Conservation (phyloP, 2,329 filamentous ascomycete species). For the Diaporthe australafricana region DNA sequence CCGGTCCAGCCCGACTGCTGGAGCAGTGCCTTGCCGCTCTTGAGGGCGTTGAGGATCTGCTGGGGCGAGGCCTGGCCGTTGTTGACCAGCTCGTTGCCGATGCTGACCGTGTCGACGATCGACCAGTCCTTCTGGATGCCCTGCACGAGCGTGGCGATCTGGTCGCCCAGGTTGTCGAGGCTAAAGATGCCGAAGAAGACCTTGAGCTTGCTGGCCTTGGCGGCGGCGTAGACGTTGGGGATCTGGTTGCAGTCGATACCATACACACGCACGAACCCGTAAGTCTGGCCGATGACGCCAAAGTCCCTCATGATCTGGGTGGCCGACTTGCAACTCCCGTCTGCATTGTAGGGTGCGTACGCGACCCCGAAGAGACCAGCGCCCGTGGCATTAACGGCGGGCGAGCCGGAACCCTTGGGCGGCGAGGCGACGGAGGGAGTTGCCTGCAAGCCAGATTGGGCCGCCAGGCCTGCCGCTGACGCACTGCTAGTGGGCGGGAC, state of each 20-base stretch:
- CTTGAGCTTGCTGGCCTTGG: constrained; percentile 72
- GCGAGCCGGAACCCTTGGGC: not conserved
- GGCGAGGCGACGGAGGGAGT: not conserved
- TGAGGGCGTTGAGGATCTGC: constrained; percentile 69
- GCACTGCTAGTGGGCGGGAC: constrained; percentile 40
- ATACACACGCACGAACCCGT: constrained; percentile 79
- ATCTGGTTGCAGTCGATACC: constrained; percentile 84
- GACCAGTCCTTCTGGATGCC: constrained; percentile 75
- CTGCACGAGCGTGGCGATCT: constrained; percentile 70
- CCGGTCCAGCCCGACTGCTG: constrained; percentile 74
- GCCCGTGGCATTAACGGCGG: constrained; percentile 29
- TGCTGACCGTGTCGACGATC: constrained; percentile 75
- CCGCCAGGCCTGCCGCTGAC: not conserved
- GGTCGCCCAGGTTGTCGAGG: constrained; percentile 64
- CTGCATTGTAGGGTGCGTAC: constrained; percentile 61
- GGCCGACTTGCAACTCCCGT: constrained; percentile 74
- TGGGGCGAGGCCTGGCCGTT: constrained; percentile 63
- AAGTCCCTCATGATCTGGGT: constrained; percentile 75
- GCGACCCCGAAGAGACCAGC: constrained; percentile 54
- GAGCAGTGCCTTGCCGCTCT: constrained; percentile 67
- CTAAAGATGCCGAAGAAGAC: constrained; percentile 82
- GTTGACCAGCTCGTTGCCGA: constrained; percentile 87
- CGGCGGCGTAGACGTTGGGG: constrained; percentile 69
- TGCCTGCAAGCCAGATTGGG: too few species aligned
- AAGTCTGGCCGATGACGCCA: constrained; percentile 60